These are phyloP conservation scores for Exophiala sp. DNA, from an alignment of 2,329 filamentous ascomycete species.

Conservation along the genomic window DNA sequence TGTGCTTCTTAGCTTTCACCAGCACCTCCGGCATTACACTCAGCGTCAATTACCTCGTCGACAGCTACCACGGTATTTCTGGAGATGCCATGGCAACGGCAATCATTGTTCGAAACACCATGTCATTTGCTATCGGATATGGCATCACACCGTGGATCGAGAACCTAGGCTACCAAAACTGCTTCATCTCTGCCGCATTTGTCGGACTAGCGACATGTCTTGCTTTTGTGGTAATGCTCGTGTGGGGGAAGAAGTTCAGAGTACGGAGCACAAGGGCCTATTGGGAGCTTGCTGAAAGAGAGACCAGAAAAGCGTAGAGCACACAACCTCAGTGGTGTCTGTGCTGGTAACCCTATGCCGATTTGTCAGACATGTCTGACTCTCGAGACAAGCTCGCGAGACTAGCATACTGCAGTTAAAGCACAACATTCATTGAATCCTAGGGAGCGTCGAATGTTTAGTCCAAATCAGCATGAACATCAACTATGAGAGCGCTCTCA, in stretches of 20 bases:
- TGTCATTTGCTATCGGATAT: conserved; percentile 51
- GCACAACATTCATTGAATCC: no score
- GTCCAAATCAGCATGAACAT: no score
- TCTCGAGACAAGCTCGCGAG: no score
- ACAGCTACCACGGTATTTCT: conserved; percentile 47
- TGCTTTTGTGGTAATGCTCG: conserved; percentile 39
- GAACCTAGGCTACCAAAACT: conserved; percentile 38
- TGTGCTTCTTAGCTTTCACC: conserved; percentile 45
- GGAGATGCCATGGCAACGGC: conserved; percentile 51
- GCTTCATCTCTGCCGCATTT: conserved; percentile 41
- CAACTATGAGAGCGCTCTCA: no score
- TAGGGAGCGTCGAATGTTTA: no score
- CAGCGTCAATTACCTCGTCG: conserved; percentile 46
- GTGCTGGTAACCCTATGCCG: no score
- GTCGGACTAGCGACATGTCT: conserved; percentile 37
- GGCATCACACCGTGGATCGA: conserved; percentile 47
- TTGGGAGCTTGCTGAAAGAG: conserved; percentile 33
- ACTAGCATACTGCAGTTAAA: no score
- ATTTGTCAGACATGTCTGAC: no score
- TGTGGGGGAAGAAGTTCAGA: conserved; percentile 37
- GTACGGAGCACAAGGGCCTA: conserved; percentile 35
- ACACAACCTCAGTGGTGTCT: no score
- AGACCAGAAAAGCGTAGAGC: no score
- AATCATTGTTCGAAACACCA: conserved; percentile 49
- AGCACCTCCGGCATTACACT: conserved; percentile 45